Conservation (phyloP, 1,284 basidiomycete species). For the Rhodotorula sp. region DNA sequence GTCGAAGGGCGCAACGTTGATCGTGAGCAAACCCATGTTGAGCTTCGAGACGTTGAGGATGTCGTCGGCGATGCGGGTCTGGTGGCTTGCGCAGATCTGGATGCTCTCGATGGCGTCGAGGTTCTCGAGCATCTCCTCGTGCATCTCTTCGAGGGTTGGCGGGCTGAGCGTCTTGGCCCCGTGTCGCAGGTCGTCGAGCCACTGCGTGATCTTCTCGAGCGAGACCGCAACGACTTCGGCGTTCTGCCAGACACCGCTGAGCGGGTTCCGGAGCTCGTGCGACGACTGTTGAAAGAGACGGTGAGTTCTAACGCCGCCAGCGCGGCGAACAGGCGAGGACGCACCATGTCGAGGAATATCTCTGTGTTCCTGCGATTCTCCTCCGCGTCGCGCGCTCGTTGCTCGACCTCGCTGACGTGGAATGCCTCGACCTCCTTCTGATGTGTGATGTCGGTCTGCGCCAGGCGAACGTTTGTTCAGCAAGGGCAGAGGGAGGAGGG, state of each 20-base stretch:
- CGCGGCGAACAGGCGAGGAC: too few species aligned
- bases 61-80: slow-evolving; percentile 42
- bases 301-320: too few species aligned
- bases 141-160: slow-evolving; percentile 26
- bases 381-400: slow-evolving; percentile 37
- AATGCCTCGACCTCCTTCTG: slow-evolving; percentile 37
- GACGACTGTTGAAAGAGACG: not conserved
- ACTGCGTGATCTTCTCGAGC: slow-evolving; percentile 25
- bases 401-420: slow-evolving; percentile 39
- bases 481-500: not conserved
- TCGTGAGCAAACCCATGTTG: slow-evolving; percentile 38
- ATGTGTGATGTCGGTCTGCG: slow-evolving; percentile 41
- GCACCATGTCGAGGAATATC: slow-evolving; percentile 37
- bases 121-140: slow-evolving; percentile 41
- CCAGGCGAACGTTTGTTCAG: slow-evolving; percentile 19
- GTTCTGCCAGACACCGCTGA: slow-evolving; percentile 31
- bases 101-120: slow-evolving; percentile 43
- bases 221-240: slow-evolving; percentile 38
- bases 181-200: slow-evolving; percentile 23
- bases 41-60: slow-evolving; percentile 42
- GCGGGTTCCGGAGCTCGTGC: slow-evolving; percentile 15
- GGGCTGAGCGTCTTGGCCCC: not conserved
- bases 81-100: slow-evolving; percentile 42
- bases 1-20: slow-evolving; percentile 34
- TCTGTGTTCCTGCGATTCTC: slow-evolving; percentile 38